These are phyloP conservation scores for Botrytis fragariae DNA, from an alignment of 2,329 filamentous ascomycete genomes.

Conservation along the genomic window DNA sequence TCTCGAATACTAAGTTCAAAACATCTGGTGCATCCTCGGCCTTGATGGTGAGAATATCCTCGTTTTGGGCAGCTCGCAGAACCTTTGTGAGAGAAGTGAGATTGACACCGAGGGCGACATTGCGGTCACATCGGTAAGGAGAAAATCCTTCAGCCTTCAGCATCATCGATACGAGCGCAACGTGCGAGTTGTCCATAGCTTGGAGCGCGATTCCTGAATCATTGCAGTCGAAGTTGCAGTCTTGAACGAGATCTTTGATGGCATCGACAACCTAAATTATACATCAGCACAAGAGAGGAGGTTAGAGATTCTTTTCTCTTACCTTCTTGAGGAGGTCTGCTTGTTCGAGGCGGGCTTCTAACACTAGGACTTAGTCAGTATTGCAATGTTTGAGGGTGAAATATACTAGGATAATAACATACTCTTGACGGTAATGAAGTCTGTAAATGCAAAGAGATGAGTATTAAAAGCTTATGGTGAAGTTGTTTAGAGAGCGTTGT, in stretches of 20 bases:
- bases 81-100: conserved; percentile 96
- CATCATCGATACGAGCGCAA: conserved; percentile 98
- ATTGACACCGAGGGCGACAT: conserved; percentile 97
- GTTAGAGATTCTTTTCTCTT: background rate
- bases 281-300: conserved; percentile 27
- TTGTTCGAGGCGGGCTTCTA: conserved; percentile 97
- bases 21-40: conserved; percentile 95
- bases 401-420: background rate
- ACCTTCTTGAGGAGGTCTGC: conserved; percentile 95
- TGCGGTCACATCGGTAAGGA: conserved; percentile 96
- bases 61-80: conserved; percentile 86
- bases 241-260: conserved; percentile 98
- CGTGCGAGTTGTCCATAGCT: conserved; percentile 99
- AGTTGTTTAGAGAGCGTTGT: background rate
- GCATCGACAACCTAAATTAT: conserved; percentile 81
- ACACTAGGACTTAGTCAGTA: conserved; percentile 50
- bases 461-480: background rate
- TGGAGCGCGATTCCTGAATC: conserved; percentile 97
- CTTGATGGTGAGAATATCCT: conserved; percentile 94
- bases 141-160: conserved; percentile 93
- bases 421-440: conserved; percentile 9
- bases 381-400: background rate
- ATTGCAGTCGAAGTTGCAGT: conserved; percentile 99
- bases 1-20: conserved; percentile 95
- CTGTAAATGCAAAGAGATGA: background rate